Evolutionary conservation across 768 basidiomycete genomes (phyloP), one percentile per base, ranked within the genome.

Genomic region (Galerina marginata): DNA sequence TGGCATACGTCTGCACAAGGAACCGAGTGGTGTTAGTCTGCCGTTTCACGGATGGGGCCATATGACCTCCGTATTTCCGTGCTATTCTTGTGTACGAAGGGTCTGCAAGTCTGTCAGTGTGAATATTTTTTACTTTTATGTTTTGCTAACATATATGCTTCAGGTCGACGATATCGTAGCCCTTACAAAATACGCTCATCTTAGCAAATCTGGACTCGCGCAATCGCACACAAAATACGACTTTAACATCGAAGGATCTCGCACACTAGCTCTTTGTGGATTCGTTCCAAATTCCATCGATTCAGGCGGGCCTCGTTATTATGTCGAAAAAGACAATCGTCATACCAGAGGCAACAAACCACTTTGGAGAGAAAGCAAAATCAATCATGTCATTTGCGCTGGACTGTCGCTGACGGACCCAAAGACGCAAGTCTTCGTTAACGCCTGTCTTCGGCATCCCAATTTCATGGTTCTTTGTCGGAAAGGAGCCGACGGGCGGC

Each of bases 1-100:
- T 46, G 59, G 59, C 6, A 59, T 56, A 3, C 62, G 65, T 47
- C 49, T 66, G 9, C 60, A 66, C 29, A 63, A 61, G 50, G 62
- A 61, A 42, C 38, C 63, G 47, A 57, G 56, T 40, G 52, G 51
- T 12, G 29, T 43, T 11, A 38, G 26, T 29, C 56, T 63, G 38
- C 60, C 65, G 0, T 61, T 66, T 45, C 65, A 63, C 59, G 65
- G 50, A n/a, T 66, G 65, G 65, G 65, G 65, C 9, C 65, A 66
- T 54, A 66, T 66, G 62, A 61, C 65, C 1, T 62, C 62, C 3
- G 36, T 63, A 25, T 63, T 61, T 57, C 65, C 65, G 6, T 66
- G 65, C 42, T 66, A 66, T 50, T 63, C 62, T 33, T 63, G 62
- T 54, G 57, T 63, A 10, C 56, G 65, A 43, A 57, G 51, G 16